Evolutionary conservation across 2,329 filamentous ascomycete species (phyloP).

Genomic region (Xylaria sp.): DNA sequence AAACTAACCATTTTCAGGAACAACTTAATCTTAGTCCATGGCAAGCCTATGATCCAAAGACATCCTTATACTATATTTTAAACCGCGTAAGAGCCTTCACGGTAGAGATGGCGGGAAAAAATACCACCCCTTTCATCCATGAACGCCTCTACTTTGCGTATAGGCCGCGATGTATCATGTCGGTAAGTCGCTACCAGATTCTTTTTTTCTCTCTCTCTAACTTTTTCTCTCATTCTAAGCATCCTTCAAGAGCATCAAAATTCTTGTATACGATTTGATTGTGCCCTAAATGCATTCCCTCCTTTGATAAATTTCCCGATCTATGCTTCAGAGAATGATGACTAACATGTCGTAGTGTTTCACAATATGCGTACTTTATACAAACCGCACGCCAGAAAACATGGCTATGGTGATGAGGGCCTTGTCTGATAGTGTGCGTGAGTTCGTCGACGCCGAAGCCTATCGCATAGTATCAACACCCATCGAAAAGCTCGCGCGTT

Average conservation of each 20-base stretch:
- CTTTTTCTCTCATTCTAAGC: background rate
- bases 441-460: slow-evolving; percentile 39
- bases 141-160: slow-evolving; percentile 45
- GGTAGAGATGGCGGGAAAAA: slow-evolving; percentile 45
- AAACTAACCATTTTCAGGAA: slow-evolving; percentile 35
- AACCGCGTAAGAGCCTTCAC: slow-evolving; percentile 46
- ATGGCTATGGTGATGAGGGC: slow-evolving; percentile 47
- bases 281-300: background rate
- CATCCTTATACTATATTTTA: slow-evolving; percentile 44
- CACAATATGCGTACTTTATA: slow-evolving; percentile 47
- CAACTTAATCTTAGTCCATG: slow-evolving; percentile 45
- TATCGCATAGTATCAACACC: slow-evolving; percentile 36
- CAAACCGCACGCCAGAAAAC: slow-evolving; percentile 46
- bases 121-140: slow-evolving; percentile 49
- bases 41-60: slow-evolving; percentile 48
- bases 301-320: background rate
- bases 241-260: background rate
- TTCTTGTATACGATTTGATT: background rate
- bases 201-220: background rate
- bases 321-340: background rate
- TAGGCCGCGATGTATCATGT: slow-evolving; percentile 47
- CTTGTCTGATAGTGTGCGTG: slow-evolving; percentile 42
- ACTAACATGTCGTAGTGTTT: slow-evolving; percentile 43
- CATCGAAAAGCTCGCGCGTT: slow-evolving; percentile 45
- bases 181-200: slow-evolving; percentile 12